Percentiles rank a stretch among this genome's conserved stretches.
Evolutionary conservation across 768 basidiomycete genomes (phyloP).

Genomic region (Calocybe cyanea): DNA sequence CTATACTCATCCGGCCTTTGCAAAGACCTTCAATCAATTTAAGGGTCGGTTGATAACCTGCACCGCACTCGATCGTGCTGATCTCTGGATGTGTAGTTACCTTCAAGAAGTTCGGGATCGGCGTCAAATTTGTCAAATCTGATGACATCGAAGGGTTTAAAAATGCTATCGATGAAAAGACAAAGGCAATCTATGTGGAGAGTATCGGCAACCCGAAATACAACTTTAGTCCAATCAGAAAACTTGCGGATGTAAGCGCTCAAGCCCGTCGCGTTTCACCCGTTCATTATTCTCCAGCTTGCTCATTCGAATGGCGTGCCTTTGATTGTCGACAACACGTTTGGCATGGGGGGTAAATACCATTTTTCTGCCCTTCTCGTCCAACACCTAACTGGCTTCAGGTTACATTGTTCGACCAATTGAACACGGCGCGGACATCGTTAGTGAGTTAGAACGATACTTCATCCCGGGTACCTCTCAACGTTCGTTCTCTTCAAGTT

Average conservation of each 20-base stretch:
- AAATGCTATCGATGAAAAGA: conserved; percentile 71
- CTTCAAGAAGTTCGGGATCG: conserved; percentile 67
- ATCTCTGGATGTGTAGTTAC: conserved; percentile 39
- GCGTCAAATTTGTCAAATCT: conserved; percentile 61
- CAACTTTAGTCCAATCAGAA: conserved; percentile 59
- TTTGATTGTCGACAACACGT: conserved; percentile 79
- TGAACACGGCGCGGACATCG: conserved; percentile 72
- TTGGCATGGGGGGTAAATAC: conserved; percentile 61
- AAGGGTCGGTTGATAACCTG: conserved; percentile 36
- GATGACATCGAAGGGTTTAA: conserved; percentile 57
- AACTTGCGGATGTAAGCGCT: conserved; percentile 60
- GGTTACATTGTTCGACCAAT: conserved; percentile 70
- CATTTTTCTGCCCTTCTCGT: too few species aligned
- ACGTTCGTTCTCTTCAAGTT: conserved; percentile 28
- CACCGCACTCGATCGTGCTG: conserved; percentile 8
- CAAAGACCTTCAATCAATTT: conserved; percentile 72
- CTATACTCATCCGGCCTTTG: not conserved
- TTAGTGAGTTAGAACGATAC: conserved; percentile 37
- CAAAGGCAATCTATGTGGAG: conserved; percentile 75
- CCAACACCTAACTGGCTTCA: conserved; percentile 15
- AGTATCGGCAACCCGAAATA: conserved; percentile 79
- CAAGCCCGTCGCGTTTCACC: not conserved
- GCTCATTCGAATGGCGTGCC: conserved; percentile 73
- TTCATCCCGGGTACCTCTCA: not conserved
- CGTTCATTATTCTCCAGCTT: conserved; percentile 33